Evolutionary conservation across 164 flowering plant genomes (phyloP).

Genomic region (Aristolochia contorta): DNA sequence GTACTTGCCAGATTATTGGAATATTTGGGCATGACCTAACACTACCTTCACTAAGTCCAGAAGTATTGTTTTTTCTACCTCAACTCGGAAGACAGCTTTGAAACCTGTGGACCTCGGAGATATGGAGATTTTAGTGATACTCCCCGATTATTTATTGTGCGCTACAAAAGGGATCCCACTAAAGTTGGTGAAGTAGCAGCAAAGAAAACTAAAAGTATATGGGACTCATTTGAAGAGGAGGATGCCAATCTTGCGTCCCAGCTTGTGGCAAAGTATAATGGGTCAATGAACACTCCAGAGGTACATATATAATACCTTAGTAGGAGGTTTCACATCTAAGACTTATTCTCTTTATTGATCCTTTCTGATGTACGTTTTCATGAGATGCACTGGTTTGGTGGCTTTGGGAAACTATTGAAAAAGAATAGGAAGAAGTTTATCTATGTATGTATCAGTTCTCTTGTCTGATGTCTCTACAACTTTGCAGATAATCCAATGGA

Average conservation of each 20-base stretch:
- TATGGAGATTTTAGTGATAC: constrained; percentile 39
- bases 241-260: constrained; percentile 70
- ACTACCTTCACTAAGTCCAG: constrained; percentile 27
- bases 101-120: constrained; percentile 81
- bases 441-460: background rate
- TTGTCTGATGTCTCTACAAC: background rate
- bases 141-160: constrained; percentile 66
- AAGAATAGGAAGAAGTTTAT: too few species aligned
- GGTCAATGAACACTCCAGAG: constrained; percentile 53
- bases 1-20: background rate
- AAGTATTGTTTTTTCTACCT: constrained; percentile 69
- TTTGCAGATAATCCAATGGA: constrained; percentile 69
- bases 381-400: background rate
- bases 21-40: constrained; percentile 3
- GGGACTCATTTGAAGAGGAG: constrained; percentile 30
- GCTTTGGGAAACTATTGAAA: too few species aligned
- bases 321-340: background rate
- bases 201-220: constrained; percentile 32
- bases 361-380: background rate
- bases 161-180: constrained; percentile 61
- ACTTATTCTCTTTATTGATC: background rate
- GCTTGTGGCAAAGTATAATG: constrained; percentile 83
- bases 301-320: constrained; percentile 19
- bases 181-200: constrained; percentile 25
- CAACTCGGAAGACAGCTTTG: constrained; percentile 53